Percentiles rank a stretch among this genome's conserved stretches.
phyloP scores from a whole-genome alignment of 2,329 filamentous ascomycete genomes.

The Nigrospora oryzae region DNA sequence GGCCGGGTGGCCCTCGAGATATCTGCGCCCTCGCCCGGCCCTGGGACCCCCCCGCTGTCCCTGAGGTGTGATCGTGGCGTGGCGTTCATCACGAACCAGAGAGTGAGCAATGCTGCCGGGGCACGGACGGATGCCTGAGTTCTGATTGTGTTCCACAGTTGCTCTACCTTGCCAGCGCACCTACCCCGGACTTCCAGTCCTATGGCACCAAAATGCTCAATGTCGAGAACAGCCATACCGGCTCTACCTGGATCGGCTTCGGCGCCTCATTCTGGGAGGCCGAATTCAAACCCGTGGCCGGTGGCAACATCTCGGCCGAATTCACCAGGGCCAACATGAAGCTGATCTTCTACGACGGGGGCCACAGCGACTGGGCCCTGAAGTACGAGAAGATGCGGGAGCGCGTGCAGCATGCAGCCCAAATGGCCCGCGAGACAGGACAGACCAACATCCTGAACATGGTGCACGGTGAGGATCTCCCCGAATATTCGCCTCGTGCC shows the following conservation, averaged over 20 bases:
- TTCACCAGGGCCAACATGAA: constrained; percentile 70
- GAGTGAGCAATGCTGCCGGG: constrained; percentile 44
- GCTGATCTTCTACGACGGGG: constrained; percentile 87
- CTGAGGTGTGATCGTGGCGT: constrained; percentile 67
- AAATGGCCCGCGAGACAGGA: constrained; percentile 63
- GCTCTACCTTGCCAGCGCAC: constrained; percentile 73
- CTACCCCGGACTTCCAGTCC: constrained; percentile 66
- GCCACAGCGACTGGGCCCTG: constrained; percentile 84
- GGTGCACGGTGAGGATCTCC: constrained; percentile 78
- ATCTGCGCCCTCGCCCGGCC: constrained; percentile 59
- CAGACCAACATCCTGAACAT: constrained; percentile 38
- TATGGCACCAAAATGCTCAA: constrained; percentile 86
- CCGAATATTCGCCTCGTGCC: constrained; percentile 67
- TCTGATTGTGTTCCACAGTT: constrained; percentile 42
- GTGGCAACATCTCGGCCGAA: constrained; percentile 71
- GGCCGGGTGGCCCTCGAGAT: constrained; percentile 71
- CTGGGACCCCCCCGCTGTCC: constrained; percentile 54
- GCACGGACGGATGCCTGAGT: too few relatives aligned
- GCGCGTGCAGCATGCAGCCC: constrained; percentile 70
- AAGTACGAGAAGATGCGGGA: constrained; percentile 81
- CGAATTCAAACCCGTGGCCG: constrained; percentile 68
- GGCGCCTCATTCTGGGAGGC: constrained; percentile 78
- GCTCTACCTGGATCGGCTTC: constrained; percentile 77
- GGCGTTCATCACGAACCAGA: constrained; percentile 76
- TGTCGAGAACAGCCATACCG: constrained; percentile 76